Base-by-base conservation (phyloP, 116 monocot species). In the Dioscorea cayenensis region DNA sequence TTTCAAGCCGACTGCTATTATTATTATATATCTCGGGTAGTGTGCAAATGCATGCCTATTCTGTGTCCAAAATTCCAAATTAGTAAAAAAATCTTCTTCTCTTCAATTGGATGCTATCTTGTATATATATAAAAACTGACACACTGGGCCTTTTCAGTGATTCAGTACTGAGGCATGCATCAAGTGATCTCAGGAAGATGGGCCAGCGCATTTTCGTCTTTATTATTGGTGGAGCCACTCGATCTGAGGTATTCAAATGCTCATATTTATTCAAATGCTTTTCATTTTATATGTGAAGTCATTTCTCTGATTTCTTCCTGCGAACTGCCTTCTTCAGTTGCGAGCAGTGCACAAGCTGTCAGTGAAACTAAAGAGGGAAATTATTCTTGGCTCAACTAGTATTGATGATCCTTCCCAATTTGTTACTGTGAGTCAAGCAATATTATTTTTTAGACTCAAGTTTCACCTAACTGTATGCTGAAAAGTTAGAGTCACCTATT, bases 211-310 rank as follows among this genome's bases (percentile, higher is more conserved):
- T 99, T 68, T 93, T 99, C 78, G 50, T 99, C 21, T 99, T 93
- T 67, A 84, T 99, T 13, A 89, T 99, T 72, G 99, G 99, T 80
- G 99, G 99, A 64, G 93, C 99, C 23, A 93, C 94, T 78, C 77
- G 99, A 72, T 99, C 93, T 28, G 99, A 99, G 94, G 99, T 93
- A 89, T 43, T 3, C 43, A 43, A 43, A 43, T 43, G 62, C 5
- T 16, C 10, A 3, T 0, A 51, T 19, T 49, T 25, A 22, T 25
- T 49, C 52, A 12, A 65, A 49, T 60, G 36, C 49, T 6, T 63
- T 38, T 49, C 51, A 49, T 0, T 72, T 43, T 49, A 61, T 29
- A 63, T n/a, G 13, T 16, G 29, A 32, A 10, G 49, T 32, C n/a
- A 74, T 23, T 62, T 32, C 28, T 38, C n/a, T 36, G 6, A 49